Base-by-base conservation (phyloP, 306 rosid genomes). In the Calophaca sinica region DNA sequence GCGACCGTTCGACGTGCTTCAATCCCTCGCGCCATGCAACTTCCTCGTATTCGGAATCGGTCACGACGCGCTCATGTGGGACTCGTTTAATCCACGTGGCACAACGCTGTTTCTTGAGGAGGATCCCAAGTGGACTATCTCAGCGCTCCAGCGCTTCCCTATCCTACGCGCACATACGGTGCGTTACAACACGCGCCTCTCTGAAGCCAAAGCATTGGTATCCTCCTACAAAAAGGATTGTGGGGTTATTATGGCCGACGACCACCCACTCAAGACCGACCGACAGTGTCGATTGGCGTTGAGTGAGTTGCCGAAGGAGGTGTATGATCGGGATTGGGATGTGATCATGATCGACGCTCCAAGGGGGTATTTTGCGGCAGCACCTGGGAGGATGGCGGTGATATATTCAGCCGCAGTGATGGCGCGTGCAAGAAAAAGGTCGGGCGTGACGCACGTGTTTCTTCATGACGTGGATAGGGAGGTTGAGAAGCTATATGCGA, bases 41-140 rank as follows among this genome's bases (percentile, higher is more conserved):
- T 88, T 94, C 68, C 94, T 94, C 12, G 85, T 94, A 0, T 91
- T 91, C 63, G 98, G 97, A 0, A 73, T 91, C 7, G 98, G 97
- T 7, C 84, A 88, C 69, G 97, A 94, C 75, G 87, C 98, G 5
- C 86, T 89, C 50, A 91, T 94, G 97, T 91, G 98, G 98, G 89
- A 88, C 62, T 72, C 97, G 7, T 80, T 94, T 10, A 94, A 94
- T 28, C 88, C 96, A 49, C 82, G 78, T 33, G 98, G 98, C 77
- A 85, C 42, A 32, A 94, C 98, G 0, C 14, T 91, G n/a, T 94
- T 91, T 73, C 86, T 94, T 8, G 97, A 94, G 58, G 98, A 94
- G 58, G 96, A 94, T 61, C 86, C 87, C 0, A 83, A 77, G 78
- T 94, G 97, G 98, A 68, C 86, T 45, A 84, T 78, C 35, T 67